These are phyloP conservation scores for Drosera spatulata DNA, from an alignment of 179 eudicot species.

Conservation along the genomic window DNA sequence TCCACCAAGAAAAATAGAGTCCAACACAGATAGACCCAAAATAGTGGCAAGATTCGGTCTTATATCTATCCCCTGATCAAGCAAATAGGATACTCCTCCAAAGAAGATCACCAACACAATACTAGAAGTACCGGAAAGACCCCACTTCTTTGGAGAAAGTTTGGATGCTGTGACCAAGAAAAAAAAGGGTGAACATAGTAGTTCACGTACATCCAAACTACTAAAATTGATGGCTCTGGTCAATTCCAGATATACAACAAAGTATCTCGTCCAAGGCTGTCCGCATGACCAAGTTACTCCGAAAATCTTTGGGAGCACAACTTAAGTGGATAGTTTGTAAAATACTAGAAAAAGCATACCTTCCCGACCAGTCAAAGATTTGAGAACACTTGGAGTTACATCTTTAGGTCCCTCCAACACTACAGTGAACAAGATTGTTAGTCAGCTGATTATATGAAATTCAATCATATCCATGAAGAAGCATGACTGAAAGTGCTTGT, in stretches of 20 bases:
- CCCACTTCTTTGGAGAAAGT: constrained; percentile 96
- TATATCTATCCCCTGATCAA: constrained; percentile 74
- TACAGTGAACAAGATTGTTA: constrained; percentile 14
- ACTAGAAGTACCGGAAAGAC: constrained; percentile 66
- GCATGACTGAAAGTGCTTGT: too few relatives aligned
- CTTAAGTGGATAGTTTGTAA: neutral
- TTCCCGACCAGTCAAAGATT: constrained; percentile 86
- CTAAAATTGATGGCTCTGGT: neutral
- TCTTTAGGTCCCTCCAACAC: constrained; percentile 83
- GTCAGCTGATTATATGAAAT: neutral
- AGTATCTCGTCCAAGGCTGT: too few relatives aligned
- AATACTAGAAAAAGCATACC: constrained; percentile 25
- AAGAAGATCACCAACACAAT: constrained; percentile 47
- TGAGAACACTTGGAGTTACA: constrained; percentile 63
- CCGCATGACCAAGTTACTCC: too few relatives aligned
- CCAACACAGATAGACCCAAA: constrained; percentile 57
- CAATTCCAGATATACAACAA: too few relatives aligned
- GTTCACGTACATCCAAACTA: neutral
- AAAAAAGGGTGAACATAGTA: neutral
- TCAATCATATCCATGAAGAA: neutral
- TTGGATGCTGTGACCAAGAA: constrained; percentile 41
- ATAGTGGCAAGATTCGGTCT: constrained; percentile 74
- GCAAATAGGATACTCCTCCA: constrained; percentile 71
- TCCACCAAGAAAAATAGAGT: constrained; percentile 84
- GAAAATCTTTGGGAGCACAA: neutral